Percentiles rank a stretch among this genome's conserved stretches.
Conservation (phyloP, 108 stramenopile genomes). For the Skeletonema marinoi region DNA sequence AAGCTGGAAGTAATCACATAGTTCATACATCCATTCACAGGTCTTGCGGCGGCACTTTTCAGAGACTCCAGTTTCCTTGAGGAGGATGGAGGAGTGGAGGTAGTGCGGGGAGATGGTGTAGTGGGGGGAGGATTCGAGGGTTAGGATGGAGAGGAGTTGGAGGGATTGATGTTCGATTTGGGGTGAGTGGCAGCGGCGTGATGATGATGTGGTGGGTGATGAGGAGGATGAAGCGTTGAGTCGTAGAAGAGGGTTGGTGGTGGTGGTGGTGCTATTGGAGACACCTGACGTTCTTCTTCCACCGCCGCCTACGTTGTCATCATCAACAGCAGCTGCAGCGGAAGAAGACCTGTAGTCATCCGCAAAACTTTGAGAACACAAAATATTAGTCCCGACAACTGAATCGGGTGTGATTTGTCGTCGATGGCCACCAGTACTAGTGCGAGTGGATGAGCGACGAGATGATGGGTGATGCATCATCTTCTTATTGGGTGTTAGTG, state of each 20-base stretch:
- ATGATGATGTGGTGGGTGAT: background rate
- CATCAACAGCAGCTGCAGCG: background rate
- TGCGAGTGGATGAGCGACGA: background rate
- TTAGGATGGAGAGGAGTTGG: slow-evolving; percentile 16
- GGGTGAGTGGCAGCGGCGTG: background rate
- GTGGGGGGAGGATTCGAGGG: slow-evolving; percentile 3
- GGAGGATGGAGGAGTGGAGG: slow-evolving; percentile 33
- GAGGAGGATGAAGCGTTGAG: background rate
- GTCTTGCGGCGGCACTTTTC: slow-evolving; percentile 77
- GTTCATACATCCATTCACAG: slow-evolving; percentile 85
- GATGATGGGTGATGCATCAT: background rate
- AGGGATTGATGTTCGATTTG: background rate
- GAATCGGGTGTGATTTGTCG: slow-evolving; percentile 32
- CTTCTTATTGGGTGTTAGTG: background rate
- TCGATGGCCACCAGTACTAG: background rate
- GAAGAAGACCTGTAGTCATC: background rate
- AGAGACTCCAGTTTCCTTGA: slow-evolving; percentile 23
- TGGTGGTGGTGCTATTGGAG: background rate
- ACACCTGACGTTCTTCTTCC: too few relatives aligned
- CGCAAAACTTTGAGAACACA: background rate
- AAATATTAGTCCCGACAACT: slow-evolving; percentile 17
- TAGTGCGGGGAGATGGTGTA: slow-evolving; percentile 38
- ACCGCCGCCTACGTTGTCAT: too few relatives aligned
- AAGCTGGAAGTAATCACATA: slow-evolving; percentile 80
- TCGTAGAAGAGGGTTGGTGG: background rate